Percentiles rank a stretch among this genome's conserved stretches.
Conservation (phyloP, 2,329 filamentous ascomycete species). For the Lasiodiplodia citricola region DNA sequence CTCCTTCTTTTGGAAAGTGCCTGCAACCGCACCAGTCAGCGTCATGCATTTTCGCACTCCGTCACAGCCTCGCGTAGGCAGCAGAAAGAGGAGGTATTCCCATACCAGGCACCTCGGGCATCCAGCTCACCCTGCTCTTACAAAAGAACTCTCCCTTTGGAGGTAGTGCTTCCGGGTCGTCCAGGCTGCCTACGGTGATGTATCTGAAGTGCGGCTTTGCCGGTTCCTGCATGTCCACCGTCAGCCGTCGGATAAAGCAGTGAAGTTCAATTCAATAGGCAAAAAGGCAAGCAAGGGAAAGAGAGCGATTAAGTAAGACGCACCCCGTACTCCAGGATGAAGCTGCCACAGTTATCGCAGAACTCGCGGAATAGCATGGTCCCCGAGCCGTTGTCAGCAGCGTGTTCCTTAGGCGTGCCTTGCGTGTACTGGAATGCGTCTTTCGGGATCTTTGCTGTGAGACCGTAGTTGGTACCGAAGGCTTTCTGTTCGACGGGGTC, state of each 20-base stretch:
- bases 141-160: conserved; percentile 76
- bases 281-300: background rate
- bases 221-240: conserved; percentile 28
- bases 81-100: background rate
- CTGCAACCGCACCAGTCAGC: conserved; percentile 2
- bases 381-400: conserved; percentile 53
- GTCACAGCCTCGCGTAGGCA: conserved; percentile 6
- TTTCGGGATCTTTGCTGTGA: conserved; percentile 58
- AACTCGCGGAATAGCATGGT: conserved; percentile 56
- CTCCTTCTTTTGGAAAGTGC: conserved; percentile 28
- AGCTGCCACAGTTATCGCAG: conserved; percentile 58
- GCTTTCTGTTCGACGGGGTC: conserved; percentile 49
- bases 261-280: background rate
- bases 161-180: conserved; percentile 34
- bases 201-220: conserved; percentile 35
- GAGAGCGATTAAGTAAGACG: background rate
- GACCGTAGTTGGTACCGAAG: conserved; percentile 57
- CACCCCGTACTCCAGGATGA: conserved; percentile 57
- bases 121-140: conserved; percentile 41
- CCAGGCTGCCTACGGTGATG: conserved; percentile 34
- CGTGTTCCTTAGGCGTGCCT: conserved; percentile 46
- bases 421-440: conserved; percentile 48
- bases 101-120: conserved; percentile 35
- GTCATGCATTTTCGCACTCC: background rate
- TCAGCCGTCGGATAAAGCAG: background rate